Conservation (phyloP, 2,329 filamentous ascomycete species). For the Cordyceps sp. region DNA sequence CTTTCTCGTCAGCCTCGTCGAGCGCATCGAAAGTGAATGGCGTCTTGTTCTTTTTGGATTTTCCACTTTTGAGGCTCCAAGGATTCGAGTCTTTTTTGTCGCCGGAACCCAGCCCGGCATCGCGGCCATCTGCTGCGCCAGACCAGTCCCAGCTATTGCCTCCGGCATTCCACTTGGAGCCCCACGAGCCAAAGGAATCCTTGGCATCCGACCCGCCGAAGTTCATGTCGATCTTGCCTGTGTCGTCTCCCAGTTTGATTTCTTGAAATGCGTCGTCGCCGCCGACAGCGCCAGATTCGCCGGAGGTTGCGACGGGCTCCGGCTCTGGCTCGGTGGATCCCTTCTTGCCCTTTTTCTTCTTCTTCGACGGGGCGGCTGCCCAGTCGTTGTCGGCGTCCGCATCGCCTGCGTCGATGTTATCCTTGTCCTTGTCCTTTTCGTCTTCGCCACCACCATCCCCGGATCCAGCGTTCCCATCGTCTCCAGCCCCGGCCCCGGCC, state of each 20-base stretch:
- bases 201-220: slow-evolving; percentile 31
- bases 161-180: slow-evolving; percentile 40
- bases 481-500: too few relatives aligned
- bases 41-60: slow-evolving; percentile 35
- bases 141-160: slow-evolving; percentile 28
- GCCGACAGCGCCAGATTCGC: slow-evolving; percentile 18
- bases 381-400: slow-evolving; percentile 20
- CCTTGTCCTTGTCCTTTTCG: slow-evolving; percentile 8
- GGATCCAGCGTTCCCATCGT: not conserved
- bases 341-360: slow-evolving; percentile 22
- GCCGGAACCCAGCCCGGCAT: slow-evolving; percentile 12
- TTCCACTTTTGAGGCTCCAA: slow-evolving; percentile 29
- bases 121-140: slow-evolving; percentile 12
- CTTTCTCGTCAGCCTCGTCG: slow-evolving; percentile 21
- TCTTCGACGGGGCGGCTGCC: slow-evolving; percentile 18
- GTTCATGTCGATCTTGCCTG: slow-evolving; percentile 36
- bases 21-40: slow-evolving; percentile 30
- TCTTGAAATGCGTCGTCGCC: slow-evolving; percentile 44
- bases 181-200: slow-evolving; percentile 38
- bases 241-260: slow-evolving; percentile 46
- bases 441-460: slow-evolving; percentile 2
- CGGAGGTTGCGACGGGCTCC: slow-evolving; percentile 11
- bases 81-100: slow-evolving; percentile 27
- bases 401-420: slow-evolving; percentile 17
- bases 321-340: slow-evolving; percentile 10